Evolutionary conservation across 352 stramenopile species (phyloP).

Genomic region (Discostella stelligera): DNA sequence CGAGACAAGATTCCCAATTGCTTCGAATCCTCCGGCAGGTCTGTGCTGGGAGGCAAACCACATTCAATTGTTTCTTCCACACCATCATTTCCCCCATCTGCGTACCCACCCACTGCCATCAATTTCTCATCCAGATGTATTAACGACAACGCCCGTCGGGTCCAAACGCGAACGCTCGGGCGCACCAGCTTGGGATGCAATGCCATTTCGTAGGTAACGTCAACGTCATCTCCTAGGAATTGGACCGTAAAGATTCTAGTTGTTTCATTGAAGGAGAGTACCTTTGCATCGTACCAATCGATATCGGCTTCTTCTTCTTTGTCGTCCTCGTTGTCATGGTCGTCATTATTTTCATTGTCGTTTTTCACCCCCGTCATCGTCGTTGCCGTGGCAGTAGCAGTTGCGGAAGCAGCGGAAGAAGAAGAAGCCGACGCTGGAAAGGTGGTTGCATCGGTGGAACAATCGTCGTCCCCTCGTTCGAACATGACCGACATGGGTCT

Average conservation of each 20-base stretch:
- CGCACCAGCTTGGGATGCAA: constrained; percentile 59
- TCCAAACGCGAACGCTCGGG: constrained; percentile 63
- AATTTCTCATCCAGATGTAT: constrained; percentile 17
- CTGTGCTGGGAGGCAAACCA: constrained; percentile 38
- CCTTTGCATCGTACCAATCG: constrained; percentile 79
- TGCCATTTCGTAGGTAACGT: constrained; percentile 65
- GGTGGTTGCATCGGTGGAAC: background rate
- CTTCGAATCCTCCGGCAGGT: constrained; percentile 25
- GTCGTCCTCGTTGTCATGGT: constrained; percentile 38
- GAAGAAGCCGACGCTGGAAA: background rate
- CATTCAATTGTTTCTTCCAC: constrained; percentile 19
- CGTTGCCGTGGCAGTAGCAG: background rate
- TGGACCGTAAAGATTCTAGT: constrained; percentile 50
- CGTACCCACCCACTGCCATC: constrained; percentile 22
- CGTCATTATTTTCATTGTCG: constrained; percentile 6
- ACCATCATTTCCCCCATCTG: constrained; percentile 12
- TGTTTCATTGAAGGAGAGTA: constrained; percentile 42
- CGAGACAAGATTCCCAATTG: constrained; percentile 7
- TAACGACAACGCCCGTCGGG: constrained; percentile 50
- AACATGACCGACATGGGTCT: constrained; percentile 54
- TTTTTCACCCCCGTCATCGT: background rate
- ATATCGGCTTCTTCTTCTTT: constrained; percentile 50
- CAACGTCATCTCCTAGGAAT: constrained; percentile 63
- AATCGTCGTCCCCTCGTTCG: constrained; percentile 12
- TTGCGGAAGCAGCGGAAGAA: background rate